Evolutionary conservation across 1,284 basidiomycete species (phyloP).

Genomic region (Boletus subluridellus): DNA sequence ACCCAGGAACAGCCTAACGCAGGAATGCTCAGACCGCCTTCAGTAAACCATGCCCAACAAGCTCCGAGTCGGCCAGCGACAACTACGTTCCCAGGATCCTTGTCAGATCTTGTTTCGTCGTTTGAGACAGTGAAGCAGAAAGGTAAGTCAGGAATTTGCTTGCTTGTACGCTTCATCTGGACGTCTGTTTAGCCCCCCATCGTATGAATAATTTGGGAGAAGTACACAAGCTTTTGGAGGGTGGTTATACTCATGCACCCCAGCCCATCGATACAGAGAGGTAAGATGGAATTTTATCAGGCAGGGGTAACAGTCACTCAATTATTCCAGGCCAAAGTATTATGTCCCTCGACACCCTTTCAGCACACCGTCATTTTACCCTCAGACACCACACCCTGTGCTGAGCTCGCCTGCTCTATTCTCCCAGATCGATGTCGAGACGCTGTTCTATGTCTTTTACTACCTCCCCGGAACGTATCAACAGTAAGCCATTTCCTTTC

Average conservation of each 20-base stretch:
- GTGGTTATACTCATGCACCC: conserved; percentile 84
- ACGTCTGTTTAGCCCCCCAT: conserved; percentile 58
- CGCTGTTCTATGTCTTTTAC: conserved; percentile 99
- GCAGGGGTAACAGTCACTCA: conserved; percentile 8
- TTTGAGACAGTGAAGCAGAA: conserved; percentile 97
- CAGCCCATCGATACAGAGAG: conserved; percentile 94
- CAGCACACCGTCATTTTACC: conserved; percentile 92
- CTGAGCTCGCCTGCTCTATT: conserved; percentile 87
- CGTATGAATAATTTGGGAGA: conserved; percentile 84
- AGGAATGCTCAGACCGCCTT: conserved; percentile 39
- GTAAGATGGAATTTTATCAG: conserved; percentile 44
- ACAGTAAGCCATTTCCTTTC: conserved; percentile 57
- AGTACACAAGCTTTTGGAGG: conserved; percentile 89
- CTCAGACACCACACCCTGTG: conserved; percentile 80
- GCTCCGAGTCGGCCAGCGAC: conserved; percentile 33
- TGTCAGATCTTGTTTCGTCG: conserved; percentile 91
- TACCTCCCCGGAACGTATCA: conserved; percentile 96
- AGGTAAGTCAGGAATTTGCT: conserved; percentile 48
- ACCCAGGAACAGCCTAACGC: conserved; percentile 26
- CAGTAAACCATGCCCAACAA: conserved; percentile 41
- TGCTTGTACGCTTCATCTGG: background rate
- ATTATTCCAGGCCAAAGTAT: conserved; percentile 76
- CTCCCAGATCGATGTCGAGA: conserved; percentile 93
- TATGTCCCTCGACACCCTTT: conserved; percentile 94
- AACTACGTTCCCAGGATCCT: conserved; percentile 69